phyloP scores from a whole-genome alignment of 768 basidiomycete species.

The Podaxis carcinomalis region DNA sequence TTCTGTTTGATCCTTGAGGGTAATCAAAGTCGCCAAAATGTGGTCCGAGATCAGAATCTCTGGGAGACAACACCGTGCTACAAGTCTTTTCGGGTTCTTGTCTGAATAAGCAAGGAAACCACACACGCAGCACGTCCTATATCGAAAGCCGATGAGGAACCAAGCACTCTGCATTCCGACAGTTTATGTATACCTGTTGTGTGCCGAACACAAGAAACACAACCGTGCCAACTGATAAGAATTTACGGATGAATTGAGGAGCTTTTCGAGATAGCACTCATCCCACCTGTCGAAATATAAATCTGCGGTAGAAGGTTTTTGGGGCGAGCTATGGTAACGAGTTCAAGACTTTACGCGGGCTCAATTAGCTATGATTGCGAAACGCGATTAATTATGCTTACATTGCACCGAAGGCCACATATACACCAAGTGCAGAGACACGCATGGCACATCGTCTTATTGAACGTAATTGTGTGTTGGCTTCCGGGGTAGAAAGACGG shows the following conservation, averaged over 20 bases:
- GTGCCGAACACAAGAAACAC: conserved; percentile 33
- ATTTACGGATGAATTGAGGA: background rate
- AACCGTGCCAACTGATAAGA: conserved; percentile 25
- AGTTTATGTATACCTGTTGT: background rate
- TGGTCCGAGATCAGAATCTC: background rate
- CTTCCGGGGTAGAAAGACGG: background rate
- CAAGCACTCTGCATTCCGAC: background rate
- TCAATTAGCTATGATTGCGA: background rate
- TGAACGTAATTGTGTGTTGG: conserved; percentile 19
- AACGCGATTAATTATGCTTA: conserved; percentile 12
- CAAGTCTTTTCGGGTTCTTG: too few relatives aligned
- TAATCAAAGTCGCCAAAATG: background rate
- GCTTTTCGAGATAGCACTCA: background rate
- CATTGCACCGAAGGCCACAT: conserved; percentile 28
- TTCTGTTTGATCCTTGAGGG: too few relatives aligned
- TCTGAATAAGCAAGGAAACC: background rate
- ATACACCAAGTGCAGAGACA: conserved; percentile 29
- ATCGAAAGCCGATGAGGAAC: background rate
- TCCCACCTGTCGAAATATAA: conserved; percentile 29
- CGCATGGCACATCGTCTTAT: conserved; percentile 25
- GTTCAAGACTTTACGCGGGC: conserved; percentile 19
- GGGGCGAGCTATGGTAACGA: conserved; percentile 20
- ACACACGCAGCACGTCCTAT: background rate
- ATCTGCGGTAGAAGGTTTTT: conserved; percentile 24
- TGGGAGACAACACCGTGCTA: background rate